These are phyloP conservation scores for Debaryomyces coudertii DNA, from an alignment of 1,139 yeast species.

Conservation along the genomic window DNA sequence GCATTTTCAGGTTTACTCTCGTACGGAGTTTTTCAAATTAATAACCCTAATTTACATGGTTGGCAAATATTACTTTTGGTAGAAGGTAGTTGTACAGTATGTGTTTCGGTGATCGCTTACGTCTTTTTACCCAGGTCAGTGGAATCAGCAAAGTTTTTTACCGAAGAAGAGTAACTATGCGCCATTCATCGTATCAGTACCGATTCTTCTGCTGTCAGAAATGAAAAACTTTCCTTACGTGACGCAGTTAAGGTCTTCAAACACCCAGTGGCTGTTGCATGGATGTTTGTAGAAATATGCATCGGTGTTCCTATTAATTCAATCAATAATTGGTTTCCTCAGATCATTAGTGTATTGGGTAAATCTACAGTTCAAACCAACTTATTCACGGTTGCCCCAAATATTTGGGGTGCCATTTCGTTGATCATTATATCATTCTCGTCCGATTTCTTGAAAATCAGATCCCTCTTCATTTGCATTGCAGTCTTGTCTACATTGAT, in stretches of 20 bases:
- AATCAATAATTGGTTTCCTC: constrained; percentile 51
- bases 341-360: constrained; percentile 31
- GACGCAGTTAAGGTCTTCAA: constrained; percentile 34
- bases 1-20: constrained; percentile 26
- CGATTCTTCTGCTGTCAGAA: constrained; percentile 29
- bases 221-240: constrained; percentile 23
- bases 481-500: constrained; percentile 41
- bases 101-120: constrained; percentile 23
- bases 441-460: constrained; percentile 28
- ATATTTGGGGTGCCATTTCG: constrained; percentile 33
- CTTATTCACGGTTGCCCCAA: constrained; percentile 35
- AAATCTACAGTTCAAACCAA: constrained; percentile 33
- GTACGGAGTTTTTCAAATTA: constrained; percentile 30
- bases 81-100: constrained; percentile 22
- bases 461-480: constrained; percentile 40
- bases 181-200: constrained; percentile 30
- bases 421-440: constrained; percentile 26
- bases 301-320: constrained; percentile 54
- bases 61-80: constrained; percentile 30
- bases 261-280: constrained; percentile 30
- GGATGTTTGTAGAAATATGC: constrained; percentile 44
- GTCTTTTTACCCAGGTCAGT: constrained; percentile 27
- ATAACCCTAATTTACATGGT: constrained; percentile 21
- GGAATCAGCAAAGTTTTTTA: constrained; percentile 30
- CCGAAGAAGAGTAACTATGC: constrained; percentile 29